Conservation (phyloP, 2,329 filamentous ascomycete genomes). For the Aspergillus niger region DNA sequence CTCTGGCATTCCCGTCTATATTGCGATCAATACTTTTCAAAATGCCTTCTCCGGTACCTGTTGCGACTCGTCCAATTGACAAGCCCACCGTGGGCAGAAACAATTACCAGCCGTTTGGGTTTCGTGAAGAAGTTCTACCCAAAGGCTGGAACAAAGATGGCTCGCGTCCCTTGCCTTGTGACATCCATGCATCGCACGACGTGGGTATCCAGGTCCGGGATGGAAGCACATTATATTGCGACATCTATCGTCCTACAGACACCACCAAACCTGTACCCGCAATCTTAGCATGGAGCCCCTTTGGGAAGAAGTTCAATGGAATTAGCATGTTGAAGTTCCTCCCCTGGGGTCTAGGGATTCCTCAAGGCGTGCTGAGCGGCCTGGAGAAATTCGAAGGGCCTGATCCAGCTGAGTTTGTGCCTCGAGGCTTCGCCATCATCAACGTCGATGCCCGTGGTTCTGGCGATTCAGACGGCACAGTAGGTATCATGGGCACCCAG, state of each 20-base stretch:
- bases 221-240: conserved; percentile 6
- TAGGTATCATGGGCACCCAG: conserved; percentile 6
- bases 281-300: conserved; percentile 3
- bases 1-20: neutral
- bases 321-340: conserved; percentile 2
- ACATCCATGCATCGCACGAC: conserved; percentile 4
- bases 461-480: conserved; percentile 6
- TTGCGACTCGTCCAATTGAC: conserved; percentile 6
- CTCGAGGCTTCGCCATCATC: conserved; percentile 6
- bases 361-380: neutral
- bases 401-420: conserved; percentile 9
- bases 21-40: neutral
- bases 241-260: conserved; percentile 3
- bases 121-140: conserved; percentile 1
- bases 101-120: conserved; percentile 5
- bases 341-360: conserved; percentile 4
- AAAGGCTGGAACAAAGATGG: conserved; percentile 4
- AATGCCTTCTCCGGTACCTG: conserved; percentile 6
- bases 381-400: conserved; percentile 7
- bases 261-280: neutral
- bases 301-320: conserved; percentile 7
- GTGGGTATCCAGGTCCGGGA: conserved; percentile 6
- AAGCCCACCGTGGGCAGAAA: conserved; percentile 9
- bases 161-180: conserved; percentile 5
- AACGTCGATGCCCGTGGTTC: neutral